Percentiles rank a stretch among this genome's conserved stretches.
phyloP scores from a whole-genome alignment of 2,329 filamentous ascomycete species.

The Fusarium sambucinum region DNA sequence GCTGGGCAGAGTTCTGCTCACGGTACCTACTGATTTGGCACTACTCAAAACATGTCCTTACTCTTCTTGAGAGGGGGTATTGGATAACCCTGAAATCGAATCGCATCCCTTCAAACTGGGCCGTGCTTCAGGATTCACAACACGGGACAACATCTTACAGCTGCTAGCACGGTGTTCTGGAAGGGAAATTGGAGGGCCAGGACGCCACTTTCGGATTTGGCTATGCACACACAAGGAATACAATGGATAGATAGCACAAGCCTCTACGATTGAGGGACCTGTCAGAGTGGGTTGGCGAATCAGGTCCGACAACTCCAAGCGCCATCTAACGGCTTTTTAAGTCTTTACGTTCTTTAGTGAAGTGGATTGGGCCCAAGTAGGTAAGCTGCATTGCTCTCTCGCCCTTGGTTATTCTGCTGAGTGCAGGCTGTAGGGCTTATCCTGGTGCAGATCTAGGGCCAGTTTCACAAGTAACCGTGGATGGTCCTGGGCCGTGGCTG shows the following conservation, averaged over 20 bases:
- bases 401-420: background rate
- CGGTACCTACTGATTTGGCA: background rate
- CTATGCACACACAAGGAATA: slow-evolving; percentile 6
- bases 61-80: background rate
- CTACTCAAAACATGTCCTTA: background rate
- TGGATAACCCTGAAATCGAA: slow-evolving; percentile 3
- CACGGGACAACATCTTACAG: background rate
- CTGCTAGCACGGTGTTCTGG: slow-evolving; percentile 11
- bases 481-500: slow-evolving; percentile 22
- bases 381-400: slow-evolving; percentile 7
- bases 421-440: slow-evolving; percentile 32
- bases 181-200: slow-evolving; percentile 25
- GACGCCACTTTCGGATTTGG: slow-evolving; percentile 19
- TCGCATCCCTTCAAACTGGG: background rate
- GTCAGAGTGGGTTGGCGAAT: slow-evolving; percentile 12
- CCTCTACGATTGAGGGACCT: slow-evolving; percentile 9
- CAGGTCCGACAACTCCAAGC: slow-evolving; percentile 31
- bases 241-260: background rate
- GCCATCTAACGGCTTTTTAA: slow-evolving; percentile 31
- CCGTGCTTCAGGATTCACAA: background rate
- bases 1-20: background rate
- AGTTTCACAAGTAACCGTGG: slow-evolving; percentile 32
- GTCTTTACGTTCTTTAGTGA: slow-evolving; percentile 22
- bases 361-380: slow-evolving; percentile 14
- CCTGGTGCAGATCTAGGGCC: slow-evolving; percentile 37